Percentiles rank a stretch among this genome's conserved stretches.
These are phyloP conservation scores for Jaltomata sinuosa DNA, from an alignment of 257 asterid species.

Conservation along the genomic window DNA sequence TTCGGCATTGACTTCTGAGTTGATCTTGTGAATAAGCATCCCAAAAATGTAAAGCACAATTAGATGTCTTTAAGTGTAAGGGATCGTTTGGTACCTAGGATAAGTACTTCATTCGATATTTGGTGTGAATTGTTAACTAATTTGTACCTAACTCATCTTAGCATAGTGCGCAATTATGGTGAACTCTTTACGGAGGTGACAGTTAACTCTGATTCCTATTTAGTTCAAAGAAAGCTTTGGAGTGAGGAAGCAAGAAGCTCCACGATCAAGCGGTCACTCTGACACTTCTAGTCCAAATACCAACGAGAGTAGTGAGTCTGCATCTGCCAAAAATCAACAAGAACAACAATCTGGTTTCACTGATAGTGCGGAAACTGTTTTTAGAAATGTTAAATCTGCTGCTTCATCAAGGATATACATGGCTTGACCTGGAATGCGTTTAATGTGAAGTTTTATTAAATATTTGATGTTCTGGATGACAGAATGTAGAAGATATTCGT, in stretches of 20 bases:
- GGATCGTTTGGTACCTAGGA: too few species aligned
- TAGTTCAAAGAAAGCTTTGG: conserved; percentile 77
- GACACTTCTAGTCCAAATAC: conserved; percentile 17
- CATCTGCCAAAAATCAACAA: conserved; percentile 44
- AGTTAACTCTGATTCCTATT: not conserved
- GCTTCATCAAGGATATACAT: conserved; percentile 20
- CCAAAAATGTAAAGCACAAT: too few species aligned
- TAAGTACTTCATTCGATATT: too few species aligned
- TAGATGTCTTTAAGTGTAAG: too few species aligned
- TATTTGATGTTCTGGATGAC: conserved; percentile 5
- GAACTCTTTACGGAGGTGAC: not conserved
- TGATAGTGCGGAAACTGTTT: conserved; percentile 42
- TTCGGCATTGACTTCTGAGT: too few species aligned
- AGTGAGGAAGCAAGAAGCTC: conserved; percentile 49
- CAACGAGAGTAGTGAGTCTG: conserved; percentile 25
- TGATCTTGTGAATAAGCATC: too few species aligned
- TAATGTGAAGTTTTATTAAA: not conserved
- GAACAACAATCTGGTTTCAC: conserved; percentile 49
- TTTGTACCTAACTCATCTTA: conserved; percentile 3
- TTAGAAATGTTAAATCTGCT: conserved; percentile 52
- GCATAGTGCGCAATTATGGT: not conserved
- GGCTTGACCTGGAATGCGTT: not conserved
- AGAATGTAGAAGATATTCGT: conserved; percentile 84
- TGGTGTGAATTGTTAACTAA: too few species aligned
- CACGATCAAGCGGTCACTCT: conserved; percentile 22